Conservation (phyloP, 768 basidiomycete genomes). For the Panellus pusillus region DNA sequence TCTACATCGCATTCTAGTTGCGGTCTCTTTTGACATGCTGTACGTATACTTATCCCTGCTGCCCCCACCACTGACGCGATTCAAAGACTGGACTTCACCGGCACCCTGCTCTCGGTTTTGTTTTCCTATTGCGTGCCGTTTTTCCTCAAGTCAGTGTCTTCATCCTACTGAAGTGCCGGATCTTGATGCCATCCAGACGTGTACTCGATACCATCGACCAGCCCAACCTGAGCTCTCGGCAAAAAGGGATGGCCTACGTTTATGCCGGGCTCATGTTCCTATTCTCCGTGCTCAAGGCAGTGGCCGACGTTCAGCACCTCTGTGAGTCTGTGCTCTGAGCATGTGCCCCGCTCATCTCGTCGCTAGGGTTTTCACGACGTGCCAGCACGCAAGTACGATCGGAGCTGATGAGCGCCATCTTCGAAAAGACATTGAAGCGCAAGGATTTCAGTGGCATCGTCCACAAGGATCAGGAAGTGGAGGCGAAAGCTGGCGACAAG, state of each 20-base stretch:
- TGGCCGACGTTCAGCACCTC: constrained; percentile 15
- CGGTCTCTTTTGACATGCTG: constrained; percentile 50
- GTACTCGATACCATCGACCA: constrained; percentile 32
- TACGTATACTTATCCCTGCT: constrained; percentile 20
- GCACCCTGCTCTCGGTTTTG: constrained; percentile 67
- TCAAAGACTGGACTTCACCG: constrained; percentile 56
- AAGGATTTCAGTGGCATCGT: constrained; percentile 82
- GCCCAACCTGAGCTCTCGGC: constrained; percentile 45
- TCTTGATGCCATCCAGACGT: not conserved
- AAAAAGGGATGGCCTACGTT: constrained; percentile 64
- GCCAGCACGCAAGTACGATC: constrained; percentile 68
- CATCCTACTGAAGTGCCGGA: not conserved
- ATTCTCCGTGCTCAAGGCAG: constrained; percentile 54
- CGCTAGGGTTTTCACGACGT: constrained; percentile 82
- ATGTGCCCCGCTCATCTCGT: constrained; percentile 66
- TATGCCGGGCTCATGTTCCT: constrained; percentile 77
- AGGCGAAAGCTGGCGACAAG: constrained; percentile 14
- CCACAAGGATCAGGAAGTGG: constrained; percentile 24
- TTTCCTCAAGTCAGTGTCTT: constrained; percentile 67
- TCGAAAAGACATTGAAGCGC: constrained; percentile 83
- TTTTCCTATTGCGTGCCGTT: constrained; percentile 83
- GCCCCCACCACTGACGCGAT: not conserved
- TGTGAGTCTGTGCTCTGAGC: constrained; percentile 19
- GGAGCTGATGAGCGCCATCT: constrained; percentile 84
- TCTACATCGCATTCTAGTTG: constrained; percentile 41